These are phyloP conservation scores for Tulasnella sp. DNA, from an alignment of 768 basidiomycete species.

Conservation along the genomic window DNA sequence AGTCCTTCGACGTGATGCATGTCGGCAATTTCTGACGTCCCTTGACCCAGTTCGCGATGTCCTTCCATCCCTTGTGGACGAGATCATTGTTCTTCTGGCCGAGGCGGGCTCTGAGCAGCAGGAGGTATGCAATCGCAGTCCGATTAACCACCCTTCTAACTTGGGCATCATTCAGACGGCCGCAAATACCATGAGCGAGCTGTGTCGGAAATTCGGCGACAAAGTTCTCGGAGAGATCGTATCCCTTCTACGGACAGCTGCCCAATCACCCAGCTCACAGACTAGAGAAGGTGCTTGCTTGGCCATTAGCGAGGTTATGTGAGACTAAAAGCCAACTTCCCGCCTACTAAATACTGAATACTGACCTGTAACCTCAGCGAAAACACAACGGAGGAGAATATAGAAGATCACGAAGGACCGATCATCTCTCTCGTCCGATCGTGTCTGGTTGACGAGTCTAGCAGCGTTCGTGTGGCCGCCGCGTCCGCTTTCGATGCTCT, in stretches of 20 bases:
- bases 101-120: constrained; percentile 74
- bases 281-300: constrained; percentile 79
- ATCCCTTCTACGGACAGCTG: constrained; percentile 50
- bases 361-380: constrained; percentile 38
- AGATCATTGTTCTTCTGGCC: constrained; percentile 68
- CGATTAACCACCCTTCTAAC: background rate
- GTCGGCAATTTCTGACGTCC: background rate
- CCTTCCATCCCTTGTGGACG: constrained; percentile 68
- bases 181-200: constrained; percentile 72
- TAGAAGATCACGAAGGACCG: constrained; percentile 79
- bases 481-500: constrained; percentile 82
- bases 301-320: constrained; percentile 84
- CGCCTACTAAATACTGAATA: constrained; percentile 1
- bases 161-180: constrained; percentile 55
- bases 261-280: constrained; percentile 49
- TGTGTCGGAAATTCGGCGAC: constrained; percentile 94
- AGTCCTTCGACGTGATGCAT: constrained; percentile 14
- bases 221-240: constrained; percentile 77
- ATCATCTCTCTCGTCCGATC: constrained; percentile 76
- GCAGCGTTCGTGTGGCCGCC: constrained; percentile 77
- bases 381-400: constrained; percentile 69
- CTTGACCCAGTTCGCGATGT: constrained; percentile 66
- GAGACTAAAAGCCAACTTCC: constrained; percentile 22
- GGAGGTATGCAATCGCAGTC: constrained; percentile 43
- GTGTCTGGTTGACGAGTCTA: constrained; percentile 80